phyloP scores from a whole-genome alignment of 2,329 filamentous ascomycete genomes.

The Cercospora sp. region DNA sequence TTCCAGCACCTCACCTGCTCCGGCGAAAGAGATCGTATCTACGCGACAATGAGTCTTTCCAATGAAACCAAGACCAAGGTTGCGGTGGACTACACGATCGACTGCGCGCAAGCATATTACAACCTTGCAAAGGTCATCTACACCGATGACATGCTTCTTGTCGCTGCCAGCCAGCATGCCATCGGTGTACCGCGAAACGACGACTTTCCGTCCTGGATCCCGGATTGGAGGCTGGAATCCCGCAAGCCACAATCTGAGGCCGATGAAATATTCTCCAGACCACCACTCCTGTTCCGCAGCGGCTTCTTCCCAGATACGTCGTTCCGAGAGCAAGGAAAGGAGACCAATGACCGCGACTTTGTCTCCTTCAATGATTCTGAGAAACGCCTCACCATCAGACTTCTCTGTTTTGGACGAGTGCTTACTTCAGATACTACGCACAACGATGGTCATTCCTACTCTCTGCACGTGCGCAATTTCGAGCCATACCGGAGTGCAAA shows the following conservation, averaged over 20 bases:
- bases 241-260: background rate
- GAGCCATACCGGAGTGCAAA: background rate
- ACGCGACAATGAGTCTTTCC: background rate
- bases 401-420: background rate
- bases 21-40: background rate
- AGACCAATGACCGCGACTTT: background rate
- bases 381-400: background rate
- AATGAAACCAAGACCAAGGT: background rate
- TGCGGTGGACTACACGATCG: background rate
- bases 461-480: background rate
- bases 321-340: background rate
- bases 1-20: background rate
- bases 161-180: background rate
- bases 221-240: background rate
- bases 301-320: background rate
- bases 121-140: background rate
- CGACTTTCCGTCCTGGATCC: background rate
- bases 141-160: background rate
- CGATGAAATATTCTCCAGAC: too few species aligned
- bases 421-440: background rate
- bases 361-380: background rate
- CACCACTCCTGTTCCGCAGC: too few species aligned
- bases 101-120: background rate
- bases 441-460: background rate
- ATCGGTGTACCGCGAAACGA: background rate